Conservation (phyloP, 306 rosid species). For the Acacia acuminata region DNA sequence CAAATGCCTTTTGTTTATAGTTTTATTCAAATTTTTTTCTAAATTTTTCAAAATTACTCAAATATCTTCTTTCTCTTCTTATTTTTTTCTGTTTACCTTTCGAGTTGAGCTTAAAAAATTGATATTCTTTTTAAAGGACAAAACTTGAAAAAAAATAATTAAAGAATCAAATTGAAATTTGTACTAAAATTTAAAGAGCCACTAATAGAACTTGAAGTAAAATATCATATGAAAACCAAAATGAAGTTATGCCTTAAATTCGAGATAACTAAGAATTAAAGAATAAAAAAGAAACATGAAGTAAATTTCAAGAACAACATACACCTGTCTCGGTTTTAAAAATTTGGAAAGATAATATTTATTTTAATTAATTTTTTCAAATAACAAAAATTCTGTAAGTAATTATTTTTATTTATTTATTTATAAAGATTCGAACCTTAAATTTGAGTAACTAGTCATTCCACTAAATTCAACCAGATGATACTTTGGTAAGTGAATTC, state of each 20-base stretch:
- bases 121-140: too few relatives aligned
- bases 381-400: neutral
- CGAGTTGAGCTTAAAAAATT: too few relatives aligned
- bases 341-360: neutral
- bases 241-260: neutral
- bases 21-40: too few relatives aligned
- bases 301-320: neutral
- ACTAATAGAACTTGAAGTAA: neutral
- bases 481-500: neutral
- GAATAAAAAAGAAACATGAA: neutral
- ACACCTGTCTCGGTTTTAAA: neutral
- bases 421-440: too few relatives aligned
- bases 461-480: too few relatives aligned
- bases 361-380: neutral
- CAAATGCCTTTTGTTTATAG: neutral
- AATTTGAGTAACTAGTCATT: too few relatives aligned
- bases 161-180: too few relatives aligned
- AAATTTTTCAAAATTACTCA: neutral
- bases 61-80: too few relatives aligned
- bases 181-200: neutral
- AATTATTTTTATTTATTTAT: too few relatives aligned
- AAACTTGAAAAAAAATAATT: too few relatives aligned
- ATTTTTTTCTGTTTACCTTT: too few relatives aligned
- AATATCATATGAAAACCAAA: neutral
- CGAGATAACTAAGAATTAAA: neutral